Conservation (phyloP, 2,329 filamentous ascomycete genomes). For the Lachnellula hyalina region DNA sequence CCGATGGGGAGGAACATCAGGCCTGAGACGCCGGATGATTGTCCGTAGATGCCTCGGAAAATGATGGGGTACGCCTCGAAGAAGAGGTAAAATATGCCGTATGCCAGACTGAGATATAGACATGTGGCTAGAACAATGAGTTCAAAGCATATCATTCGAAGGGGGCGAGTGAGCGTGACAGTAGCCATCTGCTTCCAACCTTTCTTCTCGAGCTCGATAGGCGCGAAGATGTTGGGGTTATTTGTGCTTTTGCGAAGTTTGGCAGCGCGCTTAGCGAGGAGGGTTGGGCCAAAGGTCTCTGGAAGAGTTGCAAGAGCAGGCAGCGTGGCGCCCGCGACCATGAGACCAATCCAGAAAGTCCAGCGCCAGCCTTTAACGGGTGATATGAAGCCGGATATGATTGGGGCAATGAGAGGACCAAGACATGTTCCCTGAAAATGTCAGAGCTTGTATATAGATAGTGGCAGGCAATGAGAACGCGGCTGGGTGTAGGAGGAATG, state of each 20-base stretch:
- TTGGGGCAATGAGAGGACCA: conserved; percentile 57
- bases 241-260: conserved; percentile 55
- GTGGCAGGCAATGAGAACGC: too few species aligned
- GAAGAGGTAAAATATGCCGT: conserved; percentile 58
- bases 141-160: conserved; percentile 54
- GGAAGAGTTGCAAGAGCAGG: conserved; percentile 57
- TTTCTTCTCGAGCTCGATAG: conserved; percentile 58
- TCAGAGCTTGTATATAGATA: not conserved
- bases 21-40: conserved; percentile 52
- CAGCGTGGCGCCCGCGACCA: conserved; percentile 58
- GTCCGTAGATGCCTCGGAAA: conserved; percentile 53
- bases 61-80: conserved; percentile 63
- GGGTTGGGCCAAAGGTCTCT: conserved; percentile 54
- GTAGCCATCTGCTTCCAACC: conserved; percentile 44
- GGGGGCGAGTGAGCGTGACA: conserved; percentile 55
- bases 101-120: conserved; percentile 55
- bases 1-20: conserved; percentile 55
- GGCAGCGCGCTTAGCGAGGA: conserved; percentile 53
- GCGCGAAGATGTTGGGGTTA: conserved; percentile 49
- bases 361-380: conserved; percentile 55
- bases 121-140: conserved; percentile 59
- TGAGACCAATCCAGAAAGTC: conserved; percentile 57
- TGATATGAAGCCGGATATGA: conserved; percentile 56
- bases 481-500: too few species aligned
- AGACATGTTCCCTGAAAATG: conserved; percentile 50